phyloP scores from a whole-genome alignment of 2,329 filamentous ascomycete species.

The Curvularia verruculosa region DNA sequence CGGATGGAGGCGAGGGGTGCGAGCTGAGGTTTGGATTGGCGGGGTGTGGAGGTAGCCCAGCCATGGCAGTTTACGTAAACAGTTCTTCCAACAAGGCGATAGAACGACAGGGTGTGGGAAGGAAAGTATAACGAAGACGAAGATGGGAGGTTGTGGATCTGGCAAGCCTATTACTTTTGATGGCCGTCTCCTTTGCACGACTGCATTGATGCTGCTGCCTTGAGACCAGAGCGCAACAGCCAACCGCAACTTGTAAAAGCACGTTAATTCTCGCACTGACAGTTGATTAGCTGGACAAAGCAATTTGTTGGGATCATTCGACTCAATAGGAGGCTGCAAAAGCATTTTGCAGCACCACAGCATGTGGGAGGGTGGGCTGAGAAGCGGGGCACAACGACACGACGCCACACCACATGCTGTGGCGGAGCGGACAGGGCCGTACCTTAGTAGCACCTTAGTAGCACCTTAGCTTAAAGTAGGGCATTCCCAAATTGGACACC shows the following conservation, averaged over 20 bases:
- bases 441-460: too few species aligned
- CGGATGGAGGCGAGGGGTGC: conserved; percentile 22
- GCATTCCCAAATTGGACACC: background rate
- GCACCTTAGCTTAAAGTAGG: background rate
- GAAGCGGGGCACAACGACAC: conserved; percentile 13
- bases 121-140: background rate
- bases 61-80: conserved; percentile 23
- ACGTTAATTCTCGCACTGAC: conserved; percentile 3
- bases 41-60: conserved; percentile 25
- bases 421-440: conserved; percentile 1
- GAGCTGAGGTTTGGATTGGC: conserved; percentile 15
- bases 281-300: background rate
- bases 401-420: conserved; percentile 6
- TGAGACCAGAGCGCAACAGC: conserved; percentile 3
- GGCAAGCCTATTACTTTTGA: conserved; percentile 12
- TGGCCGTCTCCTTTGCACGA: conserved; percentile 7
- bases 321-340: background rate
- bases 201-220: conserved; percentile 24
- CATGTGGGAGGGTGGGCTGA: background rate
- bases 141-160: background rate
- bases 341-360: conserved; percentile 4
- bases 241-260: conserved; percentile 17
- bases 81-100: background rate
- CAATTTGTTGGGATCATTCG: conserved; percentile 2
- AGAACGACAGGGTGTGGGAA: background rate